phyloP scores from a whole-genome alignment of 1,284 basidiomycete species.

The Fistulina hepatica region DNA sequence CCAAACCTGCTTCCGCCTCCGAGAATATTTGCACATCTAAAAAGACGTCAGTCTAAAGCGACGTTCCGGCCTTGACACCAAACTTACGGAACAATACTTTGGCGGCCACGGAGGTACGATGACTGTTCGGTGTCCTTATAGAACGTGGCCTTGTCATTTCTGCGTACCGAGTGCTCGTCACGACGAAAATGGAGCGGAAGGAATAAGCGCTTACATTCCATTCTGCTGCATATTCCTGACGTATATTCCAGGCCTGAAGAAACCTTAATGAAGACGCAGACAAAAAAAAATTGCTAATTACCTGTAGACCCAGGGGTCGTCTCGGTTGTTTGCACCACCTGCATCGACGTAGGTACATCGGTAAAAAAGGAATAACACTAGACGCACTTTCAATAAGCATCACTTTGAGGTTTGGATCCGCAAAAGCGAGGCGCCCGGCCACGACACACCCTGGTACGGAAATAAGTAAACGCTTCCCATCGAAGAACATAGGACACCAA shows the following conservation, averaged over 20 bases:
- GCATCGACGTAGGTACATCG: neutral
- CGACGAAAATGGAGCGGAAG: conserved; percentile 4
- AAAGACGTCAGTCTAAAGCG: conserved; percentile 5
- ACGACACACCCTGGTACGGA: conserved; percentile 42
- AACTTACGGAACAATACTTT: conserved; percentile 55
- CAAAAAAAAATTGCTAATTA: conserved; percentile 12
- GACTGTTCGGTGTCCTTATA: conserved; percentile 52
- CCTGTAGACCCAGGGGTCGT: conserved; percentile 66
- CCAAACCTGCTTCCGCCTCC: conserved; percentile 46
- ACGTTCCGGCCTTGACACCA: neutral
- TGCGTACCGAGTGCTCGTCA: too few species aligned
- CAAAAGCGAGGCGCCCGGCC: conserved; percentile 58
- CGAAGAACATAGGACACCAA: conserved; percentile 13
- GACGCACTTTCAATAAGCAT: conserved; percentile 58
- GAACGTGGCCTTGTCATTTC: conserved; percentile 66
- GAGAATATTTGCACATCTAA: conserved; percentile 56
- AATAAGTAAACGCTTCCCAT: conserved; percentile 4
- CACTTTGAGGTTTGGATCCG: conserved; percentile 61
- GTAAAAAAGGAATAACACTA: conserved; percentile 2
- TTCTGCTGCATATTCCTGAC: conserved; percentile 60
- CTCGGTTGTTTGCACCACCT: conserved; percentile 62
- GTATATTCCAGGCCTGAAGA: conserved; percentile 48
- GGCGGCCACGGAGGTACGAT: conserved; percentile 47
- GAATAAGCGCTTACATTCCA: conserved; percentile 39
- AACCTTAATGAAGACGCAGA: neutral